Conservation (phyloP, 352 stramenopile genomes). For the Globisporangium acanthophoron region DNA sequence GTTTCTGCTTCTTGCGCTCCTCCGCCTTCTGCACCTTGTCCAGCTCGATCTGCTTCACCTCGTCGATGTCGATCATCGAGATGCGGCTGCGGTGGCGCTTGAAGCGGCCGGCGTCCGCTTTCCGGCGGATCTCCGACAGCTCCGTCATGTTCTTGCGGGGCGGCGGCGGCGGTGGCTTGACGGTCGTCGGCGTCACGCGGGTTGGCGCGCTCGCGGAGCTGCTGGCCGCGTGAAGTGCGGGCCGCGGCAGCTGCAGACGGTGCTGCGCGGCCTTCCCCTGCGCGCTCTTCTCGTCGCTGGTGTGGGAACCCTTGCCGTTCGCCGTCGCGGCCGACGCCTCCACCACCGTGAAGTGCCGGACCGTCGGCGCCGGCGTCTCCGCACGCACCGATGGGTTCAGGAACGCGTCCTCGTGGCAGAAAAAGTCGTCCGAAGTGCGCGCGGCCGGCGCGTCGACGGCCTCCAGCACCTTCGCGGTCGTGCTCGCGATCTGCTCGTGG, state of each 20-base stretch:
- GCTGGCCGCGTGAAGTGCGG: slow-evolving; percentile 6
- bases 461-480: slow-evolving; percentile 36
- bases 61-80: slow-evolving; percentile 86
- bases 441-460: slow-evolving; percentile 17
- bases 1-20: slow-evolving; percentile 73
- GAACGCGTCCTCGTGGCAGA: slow-evolving; percentile 63
- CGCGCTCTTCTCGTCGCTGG: slow-evolving; percentile 9
- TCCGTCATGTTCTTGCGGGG: slow-evolving; percentile 49
- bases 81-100: slow-evolving; percentile 82
- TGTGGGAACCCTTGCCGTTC: neutral
- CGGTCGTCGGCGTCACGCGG: slow-evolving; percentile 20
- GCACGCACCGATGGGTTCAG: slow-evolving; percentile 52
- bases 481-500: slow-evolving; percentile 46
- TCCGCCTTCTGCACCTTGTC: slow-evolving; percentile 83
- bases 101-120: slow-evolving; percentile 75
- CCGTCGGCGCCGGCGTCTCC: slow-evolving; percentile 28
- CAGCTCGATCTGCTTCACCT: slow-evolving; percentile 85
- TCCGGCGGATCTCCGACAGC: slow-evolving; percentile 77
- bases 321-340: slow-evolving; percentile 25
- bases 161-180: slow-evolving; percentile 39
- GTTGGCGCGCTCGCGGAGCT: slow-evolving; percentile 14
- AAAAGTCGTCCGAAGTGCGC: slow-evolving; percentile 37
- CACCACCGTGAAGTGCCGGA: slow-evolving; percentile 61
- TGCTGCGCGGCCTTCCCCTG: slow-evolving; percentile 39
- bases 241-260: slow-evolving; percentile 38